Base-by-base conservation (phyloP, 73 alveolate species). In the Symbiodinium natans region DNA sequence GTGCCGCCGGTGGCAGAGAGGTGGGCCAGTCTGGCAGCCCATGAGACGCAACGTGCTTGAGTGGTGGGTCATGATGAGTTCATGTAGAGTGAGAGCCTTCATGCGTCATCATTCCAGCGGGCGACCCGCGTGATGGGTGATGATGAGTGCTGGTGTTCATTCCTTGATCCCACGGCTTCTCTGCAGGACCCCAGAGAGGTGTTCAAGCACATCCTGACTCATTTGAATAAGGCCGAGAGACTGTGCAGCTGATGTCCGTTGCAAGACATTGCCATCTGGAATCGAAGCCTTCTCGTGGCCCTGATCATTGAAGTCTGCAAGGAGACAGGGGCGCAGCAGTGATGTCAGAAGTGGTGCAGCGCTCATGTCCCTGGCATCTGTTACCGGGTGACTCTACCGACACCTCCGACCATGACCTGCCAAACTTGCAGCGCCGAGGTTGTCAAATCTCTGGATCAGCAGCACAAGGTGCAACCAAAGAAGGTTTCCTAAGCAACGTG, bases 151-250 rank as follows among this genome's bases (percentile, higher is more conserved):
- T 13, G 77, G 77, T 59, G 5, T 59, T 25, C 36, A 25, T 10
- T 59, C 33, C 29, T 48, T 17, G 17, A 48, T 8, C 17, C 23
- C 63, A 8, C 4, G 11, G 34, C 25, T 63, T 63, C 38, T 11
- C 80, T 15, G 54, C 48, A 89, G 95, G 95, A 89, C 48, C 95
- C 86, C 39, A 52, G 86, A n/a, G 95, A 89, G 46, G 95, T 71
- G 48, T 89, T 89, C 95, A 89, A 89, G 95, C 95, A 89, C 74
- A 89, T 89, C 95, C 95, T 39, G 86, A 89, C 74, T 29, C 75
- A 89, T 68, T 41, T 89, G 86, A 36, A 80, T 10, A 89, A 89
- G 95, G 95, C 13, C 63, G 34, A 36, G 31, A 33, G 6, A 4
- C 21, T 80, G 42, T 13, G 34, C 54, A 17, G 54, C 17, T 10